Base-by-base conservation (phyloP, 2,329 filamentous ascomycete species). In the Penicillium sp. region DNA sequence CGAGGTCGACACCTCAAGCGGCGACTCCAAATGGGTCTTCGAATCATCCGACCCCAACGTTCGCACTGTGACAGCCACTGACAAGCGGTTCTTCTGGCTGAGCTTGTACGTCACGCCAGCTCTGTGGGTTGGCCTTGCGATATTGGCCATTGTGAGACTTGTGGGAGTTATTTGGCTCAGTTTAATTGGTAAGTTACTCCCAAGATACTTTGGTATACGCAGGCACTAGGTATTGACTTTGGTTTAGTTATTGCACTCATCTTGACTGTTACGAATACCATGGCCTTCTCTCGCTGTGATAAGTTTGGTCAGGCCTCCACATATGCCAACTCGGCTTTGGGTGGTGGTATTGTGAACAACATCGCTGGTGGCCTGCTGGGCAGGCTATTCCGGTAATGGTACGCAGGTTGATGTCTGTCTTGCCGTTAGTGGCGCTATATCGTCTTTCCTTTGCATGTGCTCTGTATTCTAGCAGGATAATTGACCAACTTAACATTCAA, bases 271-370 rank as follows among this genome's bases (percentile, higher is more conserved):
- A 81, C 79, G 32, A 81, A 81, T 59, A 81, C 79, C 1, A 67
- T 80, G 38, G 79, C 79, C 6, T 81, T 81, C 66, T 81, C 79
- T 9, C 72, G 79, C 18, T 81, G 79, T 57, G 79, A 81, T 61
- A 76, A 76, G 50, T 81, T 81, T 63, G 79, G 79, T 58, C 79
- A 87, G 64, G 85, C 85, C 11, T 83, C 82, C 37, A 82, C 76
- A 48, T 80, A 82, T 59, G 82, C 83, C 7, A 83, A 79, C 43
- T 78, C 77, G 39, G 82, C 82, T 5, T 73, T 85, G 51, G 76
- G 78, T 8, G 82, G 82, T 43, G 78, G 81, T 3, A 72, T 85
- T 54, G 80, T 81, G 54, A 78, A 79, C 63, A 83, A 79, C 63
- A 63, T 85, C 60, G 82, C 82, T 9, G 77, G 81, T 38, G 81